A percentile compares a stretch with the other conserved stretches of the same genome.
These are phyloP conservation scores for Starmerella stigmatis DNA, from an alignment of 805 yeast genomes.

Conservation along the genomic window DNA sequence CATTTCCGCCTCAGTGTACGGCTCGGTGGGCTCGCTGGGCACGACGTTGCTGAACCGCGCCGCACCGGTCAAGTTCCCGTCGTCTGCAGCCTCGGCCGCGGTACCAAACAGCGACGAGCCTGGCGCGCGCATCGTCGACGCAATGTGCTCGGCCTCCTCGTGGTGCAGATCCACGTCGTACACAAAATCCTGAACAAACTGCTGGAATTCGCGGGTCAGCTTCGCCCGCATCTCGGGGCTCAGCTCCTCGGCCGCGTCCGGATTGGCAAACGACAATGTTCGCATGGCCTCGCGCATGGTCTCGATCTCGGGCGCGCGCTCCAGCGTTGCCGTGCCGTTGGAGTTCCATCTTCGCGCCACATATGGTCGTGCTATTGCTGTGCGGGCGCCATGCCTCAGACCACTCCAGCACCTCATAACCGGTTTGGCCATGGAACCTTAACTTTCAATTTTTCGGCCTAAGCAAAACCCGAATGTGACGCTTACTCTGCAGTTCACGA, in stretches of 20 bases:
- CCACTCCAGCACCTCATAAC: constrained; percentile 6
- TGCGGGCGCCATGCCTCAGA: background rate
- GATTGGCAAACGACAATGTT: constrained; percentile 18
- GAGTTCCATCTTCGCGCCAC: constrained; percentile 1
- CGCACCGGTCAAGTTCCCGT: constrained; percentile 17
- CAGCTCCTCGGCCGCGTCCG: constrained; percentile 22
- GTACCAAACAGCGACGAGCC: constrained; percentile 9
- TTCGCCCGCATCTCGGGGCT: constrained; percentile 28
- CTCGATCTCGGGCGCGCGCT: constrained; percentile 4
- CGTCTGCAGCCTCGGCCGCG: constrained; percentile 5
- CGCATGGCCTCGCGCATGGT: constrained; percentile 18
- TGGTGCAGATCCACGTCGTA: constrained; percentile 24
- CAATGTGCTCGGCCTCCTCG: constrained; percentile 20
- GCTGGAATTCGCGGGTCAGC: constrained; percentile 26
- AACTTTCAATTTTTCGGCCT: constrained; percentile 1
- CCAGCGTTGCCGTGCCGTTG: background rate
- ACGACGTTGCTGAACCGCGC: constrained; percentile 50
- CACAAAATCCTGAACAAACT: constrained; percentile 26
- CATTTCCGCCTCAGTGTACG: constrained; percentile 70
- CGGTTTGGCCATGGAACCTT: background rate
- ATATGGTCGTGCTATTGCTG: background rate
- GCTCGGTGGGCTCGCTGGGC: constrained; percentile 48
- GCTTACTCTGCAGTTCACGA: background rate
- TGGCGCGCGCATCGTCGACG: constrained; percentile 12
- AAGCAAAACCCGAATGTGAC: background rate